Evolutionary conservation across 805 yeast genomes (phyloP).

Genomic region (Lipomyces sp.): DNA sequence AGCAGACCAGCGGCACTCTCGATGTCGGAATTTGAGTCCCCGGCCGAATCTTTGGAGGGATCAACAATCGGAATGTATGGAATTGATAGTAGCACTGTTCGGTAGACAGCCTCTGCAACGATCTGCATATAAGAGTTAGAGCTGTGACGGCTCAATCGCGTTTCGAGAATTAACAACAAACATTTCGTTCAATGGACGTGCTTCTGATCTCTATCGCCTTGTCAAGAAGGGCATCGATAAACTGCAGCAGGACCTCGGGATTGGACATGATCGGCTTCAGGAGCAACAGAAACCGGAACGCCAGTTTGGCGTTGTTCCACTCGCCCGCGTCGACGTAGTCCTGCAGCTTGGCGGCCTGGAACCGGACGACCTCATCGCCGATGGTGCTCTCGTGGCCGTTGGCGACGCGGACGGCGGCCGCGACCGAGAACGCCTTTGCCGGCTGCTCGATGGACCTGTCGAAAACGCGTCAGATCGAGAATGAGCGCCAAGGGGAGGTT

Average conservation of each 20-base stretch:
- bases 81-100: slow-evolving; percentile 8
- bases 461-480: not conserved
- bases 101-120: slow-evolving; percentile 13
- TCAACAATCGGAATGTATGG: slow-evolving; percentile 21
- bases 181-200: not conserved
- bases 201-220: slow-evolving; percentile 56
- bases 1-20: slow-evolving; percentile 3
- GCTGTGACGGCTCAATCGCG: not conserved
- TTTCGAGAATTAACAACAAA: slow-evolving; percentile 1
- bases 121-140: too few relatives aligned
- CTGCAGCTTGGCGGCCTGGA: slow-evolving; percentile 62
- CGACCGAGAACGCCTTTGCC: slow-evolving; percentile 72
- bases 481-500: not conserved
- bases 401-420: slow-evolving; percentile 63
- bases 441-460: slow-evolving; percentile 68
- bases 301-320: slow-evolving; percentile 68
- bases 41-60: too few relatives aligned
- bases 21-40: slow-evolving; percentile 11
- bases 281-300: slow-evolving; percentile 65
- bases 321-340: slow-evolving; percentile 46
- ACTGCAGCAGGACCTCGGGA: slow-evolving; percentile 41
- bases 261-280: slow-evolving; percentile 60
- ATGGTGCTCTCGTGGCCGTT: slow-evolving; percentile 61
- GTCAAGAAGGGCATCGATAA: slow-evolving; percentile 54
- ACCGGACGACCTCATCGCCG: slow-evolving; percentile 67